Evolutionary conservation across 192 early-diverging fungal genomes (phyloP).

Genomic region (Coemansia erecta): DNA sequence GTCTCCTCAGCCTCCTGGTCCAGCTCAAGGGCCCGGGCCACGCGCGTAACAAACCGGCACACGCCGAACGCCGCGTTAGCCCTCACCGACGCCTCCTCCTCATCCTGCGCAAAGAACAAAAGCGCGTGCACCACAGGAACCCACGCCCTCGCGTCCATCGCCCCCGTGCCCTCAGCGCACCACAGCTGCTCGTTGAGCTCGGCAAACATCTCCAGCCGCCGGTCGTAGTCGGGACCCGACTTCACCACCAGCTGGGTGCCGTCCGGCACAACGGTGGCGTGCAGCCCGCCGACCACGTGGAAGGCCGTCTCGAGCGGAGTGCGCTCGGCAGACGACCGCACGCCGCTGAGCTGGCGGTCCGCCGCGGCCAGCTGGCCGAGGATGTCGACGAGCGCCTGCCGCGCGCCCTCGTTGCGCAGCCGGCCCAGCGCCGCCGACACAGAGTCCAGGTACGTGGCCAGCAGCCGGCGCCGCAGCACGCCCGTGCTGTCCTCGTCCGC

Average conservation of each 20-base stretch:
- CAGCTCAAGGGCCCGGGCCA: conserved; percentile 21
- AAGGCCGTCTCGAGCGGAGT: neutral
- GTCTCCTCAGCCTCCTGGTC: conserved; percentile 20
- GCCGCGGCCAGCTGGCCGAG: conserved; percentile 65
- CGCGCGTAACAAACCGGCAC: conserved; percentile 65
- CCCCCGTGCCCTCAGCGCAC: conserved; percentile 11
- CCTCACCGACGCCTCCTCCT: conserved; percentile 84
- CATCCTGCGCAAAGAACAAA: conserved; percentile 75
- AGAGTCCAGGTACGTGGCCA: conserved; percentile 61
- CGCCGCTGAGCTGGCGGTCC: conserved; percentile 44
- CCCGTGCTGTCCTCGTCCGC: neutral
- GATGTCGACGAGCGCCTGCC: conserved; percentile 62
- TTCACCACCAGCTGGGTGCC: conserved; percentile 81
- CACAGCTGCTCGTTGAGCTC: conserved; percentile 70
- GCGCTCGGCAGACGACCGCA: too few relatives aligned
- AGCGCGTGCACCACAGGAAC: conserved; percentile 88
- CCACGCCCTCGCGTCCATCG: conserved; percentile 75
- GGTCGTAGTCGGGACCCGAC: conserved; percentile 81
- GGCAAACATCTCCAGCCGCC: conserved; percentile 73
- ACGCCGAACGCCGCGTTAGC: conserved; percentile 76
- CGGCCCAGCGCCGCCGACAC: conserved; percentile 72
- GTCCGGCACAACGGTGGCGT: conserved; percentile 57
- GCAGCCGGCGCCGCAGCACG: conserved; percentile 27
- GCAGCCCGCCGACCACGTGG: conserved; percentile 41
- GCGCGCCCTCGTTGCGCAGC: conserved; percentile 61